Evolutionary conservation across 306 rosid genomes (phyloP).

Genomic region (Canavalia ensiformis): DNA sequence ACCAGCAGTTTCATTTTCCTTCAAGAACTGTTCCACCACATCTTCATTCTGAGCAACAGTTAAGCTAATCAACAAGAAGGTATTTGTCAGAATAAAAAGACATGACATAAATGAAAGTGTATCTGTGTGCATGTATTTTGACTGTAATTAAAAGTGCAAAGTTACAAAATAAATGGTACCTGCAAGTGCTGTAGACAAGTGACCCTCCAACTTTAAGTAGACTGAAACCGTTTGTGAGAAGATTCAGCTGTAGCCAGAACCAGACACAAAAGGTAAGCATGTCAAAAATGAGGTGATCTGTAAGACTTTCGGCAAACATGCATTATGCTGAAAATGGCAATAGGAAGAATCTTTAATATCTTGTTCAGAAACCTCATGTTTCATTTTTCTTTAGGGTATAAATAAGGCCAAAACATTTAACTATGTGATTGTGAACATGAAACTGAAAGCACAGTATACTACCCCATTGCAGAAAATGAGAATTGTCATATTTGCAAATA

Average conservation of each 20-base stretch:
- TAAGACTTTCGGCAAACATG: not conserved
- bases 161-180: constrained; percentile 57
- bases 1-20: constrained; percentile 78
- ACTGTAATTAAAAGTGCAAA: constrained; percentile 29
- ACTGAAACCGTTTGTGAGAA: constrained; percentile 85
- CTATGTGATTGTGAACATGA: not conserved
- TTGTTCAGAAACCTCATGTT: constrained; percentile 14
- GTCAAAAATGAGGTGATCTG: not conserved
- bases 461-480: constrained; percentile 13
- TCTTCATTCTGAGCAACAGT: constrained; percentile 91
- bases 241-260: constrained; percentile 73
- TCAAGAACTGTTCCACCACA: constrained; percentile 84
- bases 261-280: constrained; percentile 35
- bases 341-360: constrained; percentile 2
- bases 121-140: not conserved
- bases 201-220: constrained; percentile 81
- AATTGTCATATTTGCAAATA: constrained; percentile 23
- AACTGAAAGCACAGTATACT: constrained; percentile 11
- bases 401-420: not conserved
- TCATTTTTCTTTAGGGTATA: constrained; percentile 17
- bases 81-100: constrained; percentile 23
- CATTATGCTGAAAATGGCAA: constrained; percentile 12
- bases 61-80: constrained; percentile 60
- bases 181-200: constrained; percentile 97
- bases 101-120: not conserved